Base-by-base conservation (phyloP, 495 filamentous ascomycete genomes). In the Penicillium desertorum region DNA sequence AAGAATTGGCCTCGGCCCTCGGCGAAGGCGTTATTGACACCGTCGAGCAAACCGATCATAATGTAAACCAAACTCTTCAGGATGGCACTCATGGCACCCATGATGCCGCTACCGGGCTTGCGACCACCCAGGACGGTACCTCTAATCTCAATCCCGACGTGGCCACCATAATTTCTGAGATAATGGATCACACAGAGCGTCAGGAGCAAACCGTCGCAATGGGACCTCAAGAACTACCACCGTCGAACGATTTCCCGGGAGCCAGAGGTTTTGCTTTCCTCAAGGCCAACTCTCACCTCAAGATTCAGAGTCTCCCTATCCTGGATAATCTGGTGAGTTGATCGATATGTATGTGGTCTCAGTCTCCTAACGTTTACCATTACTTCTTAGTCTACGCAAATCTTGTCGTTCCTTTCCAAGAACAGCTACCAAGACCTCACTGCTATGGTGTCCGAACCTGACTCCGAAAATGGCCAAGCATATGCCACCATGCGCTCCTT, bases 401-500 rank as follows among this genome's bases (percentile, higher is more conserved):
- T 90, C 32, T 72, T 91, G 5, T 79, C 81, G 17, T 84, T 85
- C n/a, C 68, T 91, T 5, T 85, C 86, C 37, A 86, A 85, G 60
- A 86, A 85, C 6, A 79, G 78, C 36, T 90, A 88, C 51, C 75
- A 81, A 54, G 89, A 95, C 56, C 89, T 91, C 27, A 81, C 90
- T 16, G 82, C 81, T 17, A 86, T 91, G 48, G 80, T 91, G n/a
- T 85, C 85, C 1, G 81, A 89, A 32, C 77, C 81, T 9, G 84
- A 90, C 4, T 90, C 88, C 11, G 89, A 91, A 46, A 83, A 89
- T 55, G 83, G 88, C 8, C 88, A 88, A 66, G 86, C 89, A n/a
- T 97, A 95, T 71, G 79, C 81, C 5, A 86, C 86, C 7, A 82
- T 96, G 64, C 88, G 89, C 65, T 83, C 84, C 3, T 80, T 92